Evolutionary conservation across 192 early-diverging fungal species (phyloP).

Genomic region (Backusella morwellensis): DNA sequence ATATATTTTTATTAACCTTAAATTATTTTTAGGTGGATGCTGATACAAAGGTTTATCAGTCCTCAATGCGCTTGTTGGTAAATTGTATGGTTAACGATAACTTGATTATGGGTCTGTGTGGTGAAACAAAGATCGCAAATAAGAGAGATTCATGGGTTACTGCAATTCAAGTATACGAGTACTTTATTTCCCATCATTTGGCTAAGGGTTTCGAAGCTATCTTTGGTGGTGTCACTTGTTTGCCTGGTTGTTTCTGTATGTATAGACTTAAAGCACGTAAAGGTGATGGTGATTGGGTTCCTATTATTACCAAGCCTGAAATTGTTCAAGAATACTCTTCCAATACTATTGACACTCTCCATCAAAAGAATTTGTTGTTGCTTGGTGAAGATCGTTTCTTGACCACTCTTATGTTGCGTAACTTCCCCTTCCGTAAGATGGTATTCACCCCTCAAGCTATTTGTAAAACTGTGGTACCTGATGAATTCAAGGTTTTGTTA

Average conservation of each 20-base stretch:
- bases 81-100: conserved; percentile 91
- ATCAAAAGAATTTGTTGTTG: conserved; percentile 85
- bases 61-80: conserved; percentile 78
- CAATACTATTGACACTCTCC: conserved; percentile 75
- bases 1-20: neutral
- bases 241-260: conserved; percentile 98
- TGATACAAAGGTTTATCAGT: conserved; percentile 83
- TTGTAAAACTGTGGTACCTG: conserved; percentile 88
- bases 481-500: conserved; percentile 77
- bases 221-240: conserved; percentile 97
- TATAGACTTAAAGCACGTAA: conserved; percentile 91
- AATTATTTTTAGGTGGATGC: conserved; percentile 66
- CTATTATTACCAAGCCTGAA: conserved; percentile 87
- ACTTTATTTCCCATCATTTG: conserved; percentile 97
- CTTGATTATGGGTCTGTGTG: conserved; percentile 94
- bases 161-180: conserved; percentile 97
- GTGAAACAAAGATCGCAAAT: conserved; percentile 97
- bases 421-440: conserved; percentile 85
- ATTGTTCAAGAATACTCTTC: conserved; percentile 83
- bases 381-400: conserved; percentile 91
- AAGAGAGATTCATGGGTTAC: conserved; percentile 88
- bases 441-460: conserved; percentile 82
- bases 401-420: conserved; percentile 85
- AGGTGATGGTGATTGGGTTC: conserved; percentile 73
- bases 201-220: conserved; percentile 93